These are phyloP conservation scores for Mycena alexandri DNA, from an alignment of 768 basidiomycete species.

Conservation along the genomic window DNA sequence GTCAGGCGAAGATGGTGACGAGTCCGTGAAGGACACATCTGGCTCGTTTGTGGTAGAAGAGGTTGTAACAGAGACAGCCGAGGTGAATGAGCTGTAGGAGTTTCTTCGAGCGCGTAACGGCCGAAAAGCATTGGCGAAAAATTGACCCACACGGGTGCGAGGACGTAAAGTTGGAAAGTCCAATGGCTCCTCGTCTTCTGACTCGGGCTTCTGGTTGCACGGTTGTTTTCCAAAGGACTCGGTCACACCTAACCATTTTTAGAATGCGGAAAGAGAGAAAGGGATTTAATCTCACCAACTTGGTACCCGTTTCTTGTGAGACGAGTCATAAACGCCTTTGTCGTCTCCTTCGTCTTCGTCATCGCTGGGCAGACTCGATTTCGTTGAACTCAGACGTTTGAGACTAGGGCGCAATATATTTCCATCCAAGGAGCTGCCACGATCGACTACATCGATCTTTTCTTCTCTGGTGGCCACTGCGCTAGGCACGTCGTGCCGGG, in stretches of 20 bases:
- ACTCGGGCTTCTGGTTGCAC: conserved; percentile 60
- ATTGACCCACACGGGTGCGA: conserved; percentile 64
- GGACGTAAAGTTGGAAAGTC: conserved; percentile 45
- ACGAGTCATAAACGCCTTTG: conserved; percentile 84
- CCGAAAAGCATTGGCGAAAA: conserved; percentile 67
- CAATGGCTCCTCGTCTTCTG: conserved; percentile 52
- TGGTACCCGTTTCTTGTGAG: conserved; percentile 84
- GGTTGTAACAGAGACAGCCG: conserved; percentile 34
- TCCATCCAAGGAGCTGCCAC: conserved; percentile 30
- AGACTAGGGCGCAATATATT: conserved; percentile 42
- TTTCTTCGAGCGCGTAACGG: conserved; percentile 58
- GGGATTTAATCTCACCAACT: conserved; percentile 71
- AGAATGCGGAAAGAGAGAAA: background rate
- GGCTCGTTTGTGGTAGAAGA: conserved; percentile 38
- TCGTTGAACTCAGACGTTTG: conserved; percentile 47
- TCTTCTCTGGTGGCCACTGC: conserved; percentile 21
- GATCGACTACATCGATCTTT: background rate
- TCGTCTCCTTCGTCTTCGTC: conserved; percentile 57
- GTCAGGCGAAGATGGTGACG: conserved; percentile 45
- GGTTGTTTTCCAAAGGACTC: conserved; percentile 86
- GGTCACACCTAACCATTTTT: conserved; percentile 73
- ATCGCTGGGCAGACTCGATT: conserved; percentile 54
- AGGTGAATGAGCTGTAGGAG: conserved; percentile 49
- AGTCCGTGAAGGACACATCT: conserved; percentile 35
- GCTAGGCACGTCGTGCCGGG: conserved; percentile 27